Percentiles rank a stretch among this genome's conserved stretches.
These are phyloP conservation scores for Phytopythium litorale DNA, from an alignment of 352 stramenopile species.

Conservation along the genomic window DNA sequence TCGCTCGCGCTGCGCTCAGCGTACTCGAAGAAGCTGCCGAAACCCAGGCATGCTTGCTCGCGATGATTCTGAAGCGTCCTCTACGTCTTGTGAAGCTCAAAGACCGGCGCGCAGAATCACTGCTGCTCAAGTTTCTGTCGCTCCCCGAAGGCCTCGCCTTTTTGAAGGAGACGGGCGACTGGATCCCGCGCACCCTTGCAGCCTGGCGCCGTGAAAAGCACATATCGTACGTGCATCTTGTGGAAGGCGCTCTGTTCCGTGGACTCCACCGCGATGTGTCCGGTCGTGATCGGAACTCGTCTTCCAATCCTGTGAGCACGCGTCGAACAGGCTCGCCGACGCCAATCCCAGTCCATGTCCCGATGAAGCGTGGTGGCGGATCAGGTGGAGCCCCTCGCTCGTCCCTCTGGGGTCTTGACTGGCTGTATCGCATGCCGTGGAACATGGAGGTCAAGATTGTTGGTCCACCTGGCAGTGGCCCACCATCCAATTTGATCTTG, in stretches of 20 bases:
- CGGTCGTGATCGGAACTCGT: slow-evolving; percentile 49
- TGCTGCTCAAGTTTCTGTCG: slow-evolving; percentile 84
- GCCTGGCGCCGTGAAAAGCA: slow-evolving; percentile 81
- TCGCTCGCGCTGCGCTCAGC: slow-evolving; percentile 82
- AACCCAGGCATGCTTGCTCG: slow-evolving; percentile 74
- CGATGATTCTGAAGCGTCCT: slow-evolving; percentile 82
- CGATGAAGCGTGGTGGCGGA: slow-evolving; percentile 70
- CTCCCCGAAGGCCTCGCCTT: slow-evolving; percentile 76
- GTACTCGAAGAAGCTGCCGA: slow-evolving; percentile 85
- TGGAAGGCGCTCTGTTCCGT: slow-evolving; percentile 80
- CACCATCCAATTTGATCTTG: slow-evolving; percentile 83
- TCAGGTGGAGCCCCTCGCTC: slow-evolving; percentile 60
- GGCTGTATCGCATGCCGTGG: slow-evolving; percentile 89
- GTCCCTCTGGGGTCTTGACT: slow-evolving; percentile 81
- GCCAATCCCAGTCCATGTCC: slow-evolving; percentile 81
- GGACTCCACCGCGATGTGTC: slow-evolving; percentile 77
- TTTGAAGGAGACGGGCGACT: slow-evolving; percentile 74
- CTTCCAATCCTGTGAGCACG: slow-evolving; percentile 19
- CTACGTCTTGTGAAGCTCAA: slow-evolving; percentile 74
- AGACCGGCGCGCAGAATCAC: slow-evolving; percentile 73
- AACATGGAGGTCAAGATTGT: slow-evolving; percentile 92
- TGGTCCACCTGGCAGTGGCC: slow-evolving; percentile 74
- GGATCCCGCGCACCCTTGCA: slow-evolving; percentile 73
- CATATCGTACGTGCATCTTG: slow-evolving; percentile 80
- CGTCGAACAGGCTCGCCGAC: slow-evolving; percentile 59